Percentiles rank a stretch among this genome's conserved stretches.
These are phyloP conservation scores for Peltaster fructicola DNA, from an alignment of 2,329 filamentous ascomycete genomes.

Conservation along the genomic window DNA sequence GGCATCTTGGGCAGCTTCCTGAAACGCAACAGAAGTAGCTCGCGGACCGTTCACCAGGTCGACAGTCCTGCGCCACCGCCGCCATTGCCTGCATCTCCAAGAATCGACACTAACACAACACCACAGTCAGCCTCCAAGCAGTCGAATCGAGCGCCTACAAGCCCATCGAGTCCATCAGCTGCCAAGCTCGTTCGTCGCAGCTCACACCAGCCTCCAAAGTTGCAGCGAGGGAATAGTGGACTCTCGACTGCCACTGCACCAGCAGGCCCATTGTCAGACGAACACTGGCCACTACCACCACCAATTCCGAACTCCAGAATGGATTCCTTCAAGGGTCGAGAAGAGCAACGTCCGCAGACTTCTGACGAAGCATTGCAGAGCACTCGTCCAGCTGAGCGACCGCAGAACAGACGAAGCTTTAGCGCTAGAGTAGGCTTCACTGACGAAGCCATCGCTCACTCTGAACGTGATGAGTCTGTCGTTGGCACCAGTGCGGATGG, in stretches of 20 bases:
- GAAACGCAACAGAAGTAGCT: conserved; percentile 16
- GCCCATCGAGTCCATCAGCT: conserved; percentile 22
- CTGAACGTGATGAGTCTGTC: conserved; percentile 2
- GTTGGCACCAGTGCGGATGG: conserved; percentile 11
- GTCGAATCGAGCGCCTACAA: conserved; percentile 37
- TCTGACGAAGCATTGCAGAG: conserved; percentile 16
- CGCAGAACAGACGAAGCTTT: conserved; percentile 6
- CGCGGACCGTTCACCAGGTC: conserved; percentile 9
- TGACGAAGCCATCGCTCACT: neutral
- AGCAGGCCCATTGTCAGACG: conserved; percentile 9
- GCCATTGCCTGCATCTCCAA: conserved; percentile 5
- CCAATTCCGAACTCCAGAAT: conserved; percentile 10
- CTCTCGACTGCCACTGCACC: conserved; percentile 13
- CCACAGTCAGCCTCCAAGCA: conserved; percentile 39
- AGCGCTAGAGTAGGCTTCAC: conserved; percentile 7
- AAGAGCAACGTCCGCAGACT: conserved; percentile 14
- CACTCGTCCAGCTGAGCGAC: conserved; percentile 11
- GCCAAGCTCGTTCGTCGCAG: conserved; percentile 19
- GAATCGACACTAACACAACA: too few relatives aligned
- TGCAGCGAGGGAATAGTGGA: conserved; percentile 10
- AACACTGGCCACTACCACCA: conserved; percentile 32
- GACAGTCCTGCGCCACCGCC: conserved; percentile 3
- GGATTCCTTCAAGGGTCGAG: conserved; percentile 2
- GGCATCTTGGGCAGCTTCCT: conserved; percentile 19
- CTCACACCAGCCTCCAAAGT: conserved; percentile 7